A percentile compares a stretch with the other conserved stretches of the same genome.
These are phyloP conservation scores for Pulveroboletus sp. DNA, from an alignment of 768 basidiomycete genomes.

Conservation along the genomic window DNA sequence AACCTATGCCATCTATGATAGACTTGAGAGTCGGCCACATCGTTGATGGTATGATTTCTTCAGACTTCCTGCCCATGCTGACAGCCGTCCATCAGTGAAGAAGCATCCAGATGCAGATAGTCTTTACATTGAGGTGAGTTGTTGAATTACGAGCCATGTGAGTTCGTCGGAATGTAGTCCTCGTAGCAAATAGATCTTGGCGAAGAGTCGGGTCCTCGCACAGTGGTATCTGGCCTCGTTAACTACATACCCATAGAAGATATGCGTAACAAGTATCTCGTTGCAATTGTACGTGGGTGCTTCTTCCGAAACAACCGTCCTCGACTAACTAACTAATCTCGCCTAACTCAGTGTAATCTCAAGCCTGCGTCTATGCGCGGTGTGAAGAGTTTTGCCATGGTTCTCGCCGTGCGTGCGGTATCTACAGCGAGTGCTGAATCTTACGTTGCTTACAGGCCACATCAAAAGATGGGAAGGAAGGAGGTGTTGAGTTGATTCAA, in stretches of 20 bases:
- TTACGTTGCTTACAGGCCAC: constrained; percentile 55
- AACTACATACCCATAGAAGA: constrained; percentile 94
- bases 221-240: constrained; percentile 94
- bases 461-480: constrained; percentile 84
- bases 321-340: neutral
- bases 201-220: constrained; percentile 90
- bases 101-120: constrained; percentile 97
- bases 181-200: constrained; percentile 90
- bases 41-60: constrained; percentile 65
- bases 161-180: neutral
- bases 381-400: constrained; percentile 97
- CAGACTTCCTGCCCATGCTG: neutral
- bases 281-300: constrained; percentile 63
- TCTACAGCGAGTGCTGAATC: neutral
- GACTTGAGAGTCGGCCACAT: constrained; percentile 94
- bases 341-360: constrained; percentile 65
- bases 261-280: constrained; percentile 78
- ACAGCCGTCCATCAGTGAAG: constrained; percentile 52
- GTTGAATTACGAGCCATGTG: neutral
- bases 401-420: constrained; percentile 66
- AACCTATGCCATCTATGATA: constrained; percentile 93
- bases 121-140: constrained; percentile 84
- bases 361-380: constrained; percentile 98
- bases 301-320: neutral
- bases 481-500: constrained; percentile 85